Percentiles rank a stretch among this genome's conserved stretches.
These are phyloP conservation scores for Neoboletus brunneissimus DNA, from an alignment of 768 basidiomycete species.

Conservation along the genomic window DNA sequence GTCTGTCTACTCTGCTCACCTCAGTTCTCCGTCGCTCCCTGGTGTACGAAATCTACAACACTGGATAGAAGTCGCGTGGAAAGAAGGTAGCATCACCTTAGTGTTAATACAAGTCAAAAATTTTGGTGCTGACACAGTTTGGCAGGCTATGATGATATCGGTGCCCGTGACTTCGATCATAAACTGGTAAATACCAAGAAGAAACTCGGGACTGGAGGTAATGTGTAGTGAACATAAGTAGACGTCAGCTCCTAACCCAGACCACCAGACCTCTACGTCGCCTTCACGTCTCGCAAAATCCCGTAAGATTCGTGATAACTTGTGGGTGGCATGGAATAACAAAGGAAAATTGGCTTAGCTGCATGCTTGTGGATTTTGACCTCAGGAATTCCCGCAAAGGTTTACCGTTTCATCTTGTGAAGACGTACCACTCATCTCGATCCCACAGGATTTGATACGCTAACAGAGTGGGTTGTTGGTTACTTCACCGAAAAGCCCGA, in stretches of 20 bases:
- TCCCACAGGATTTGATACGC: conserved; percentile 39
- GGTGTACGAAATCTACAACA: conserved; percentile 70
- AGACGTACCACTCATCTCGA: not conserved
- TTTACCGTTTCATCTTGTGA: conserved; percentile 20
- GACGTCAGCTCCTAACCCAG: not conserved
- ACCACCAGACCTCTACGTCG: conserved; percentile 65
- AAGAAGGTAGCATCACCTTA: conserved; percentile 41
- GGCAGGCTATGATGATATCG: conserved; percentile 70
- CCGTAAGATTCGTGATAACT: conserved; percentile 53
- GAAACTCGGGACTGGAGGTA: conserved; percentile 83
- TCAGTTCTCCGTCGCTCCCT: conserved; percentile 58
- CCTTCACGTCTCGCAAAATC: conserved; percentile 74
- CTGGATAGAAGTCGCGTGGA: conserved; percentile 85
- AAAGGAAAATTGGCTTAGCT: conserved; percentile 34
- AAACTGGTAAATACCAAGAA: conserved; percentile 54
- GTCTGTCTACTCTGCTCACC: conserved; percentile 56
- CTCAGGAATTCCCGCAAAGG: conserved; percentile 44
- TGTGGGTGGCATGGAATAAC: not conserved
- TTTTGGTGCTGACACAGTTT: not conserved
- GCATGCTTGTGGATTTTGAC: conserved; percentile 65
- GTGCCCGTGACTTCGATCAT: conserved; percentile 56
- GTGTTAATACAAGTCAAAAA: not conserved
- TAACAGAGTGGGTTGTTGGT: conserved; percentile 71
- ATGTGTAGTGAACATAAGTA: conserved; percentile 1
- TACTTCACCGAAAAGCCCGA: conserved; percentile 56